Conservation (phyloP, 805 yeast species). For the Candida vartiovaarae region DNA sequence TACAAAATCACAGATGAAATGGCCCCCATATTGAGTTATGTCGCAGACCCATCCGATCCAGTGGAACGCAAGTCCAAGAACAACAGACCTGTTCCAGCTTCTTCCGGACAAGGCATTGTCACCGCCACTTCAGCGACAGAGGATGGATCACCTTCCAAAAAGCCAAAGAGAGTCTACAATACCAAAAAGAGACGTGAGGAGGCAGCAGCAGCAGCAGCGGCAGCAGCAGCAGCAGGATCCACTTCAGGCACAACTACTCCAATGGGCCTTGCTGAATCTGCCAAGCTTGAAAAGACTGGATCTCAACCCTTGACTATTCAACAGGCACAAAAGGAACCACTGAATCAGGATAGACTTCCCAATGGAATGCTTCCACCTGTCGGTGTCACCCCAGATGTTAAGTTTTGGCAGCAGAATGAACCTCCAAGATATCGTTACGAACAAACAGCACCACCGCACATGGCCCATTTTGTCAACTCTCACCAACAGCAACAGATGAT, state of each 20-base stretch:
- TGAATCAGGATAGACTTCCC: no score
- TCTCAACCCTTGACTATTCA: no score
- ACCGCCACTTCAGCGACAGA: slow-evolving; percentile 4
- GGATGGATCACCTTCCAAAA: slow-evolving; percentile 14
- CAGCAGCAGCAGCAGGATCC: slow-evolving; percentile 6
- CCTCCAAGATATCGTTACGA: background rate
- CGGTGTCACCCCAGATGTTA: slow-evolving; percentile 1
- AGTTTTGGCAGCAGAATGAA: slow-evolving; percentile 7
- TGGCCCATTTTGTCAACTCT: background rate
- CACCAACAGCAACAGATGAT: slow-evolving; percentile 7
- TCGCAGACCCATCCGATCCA: slow-evolving; percentile 39
- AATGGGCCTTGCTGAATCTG: background rate
- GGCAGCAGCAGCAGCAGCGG: slow-evolving; percentile 1
- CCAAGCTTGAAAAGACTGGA: no score
- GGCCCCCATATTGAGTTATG: slow-evolving; percentile 47
- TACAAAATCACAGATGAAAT: slow-evolving; percentile 45
- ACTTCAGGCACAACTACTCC: slow-evolving; percentile 4
- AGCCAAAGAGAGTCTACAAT: slow-evolving; percentile 17
- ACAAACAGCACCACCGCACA: background rate
- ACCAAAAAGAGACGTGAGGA: slow-evolving; percentile 21
- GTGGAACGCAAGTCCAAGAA: slow-evolving; percentile 33
- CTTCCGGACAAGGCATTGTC: no score
- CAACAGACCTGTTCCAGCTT: slow-evolving; percentile 1
- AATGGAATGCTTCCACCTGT: slow-evolving; percentile 1
- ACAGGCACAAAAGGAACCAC: no score